Conservation (phyloP, 768 basidiomycete species). For the Trametes cingulata region DNA sequence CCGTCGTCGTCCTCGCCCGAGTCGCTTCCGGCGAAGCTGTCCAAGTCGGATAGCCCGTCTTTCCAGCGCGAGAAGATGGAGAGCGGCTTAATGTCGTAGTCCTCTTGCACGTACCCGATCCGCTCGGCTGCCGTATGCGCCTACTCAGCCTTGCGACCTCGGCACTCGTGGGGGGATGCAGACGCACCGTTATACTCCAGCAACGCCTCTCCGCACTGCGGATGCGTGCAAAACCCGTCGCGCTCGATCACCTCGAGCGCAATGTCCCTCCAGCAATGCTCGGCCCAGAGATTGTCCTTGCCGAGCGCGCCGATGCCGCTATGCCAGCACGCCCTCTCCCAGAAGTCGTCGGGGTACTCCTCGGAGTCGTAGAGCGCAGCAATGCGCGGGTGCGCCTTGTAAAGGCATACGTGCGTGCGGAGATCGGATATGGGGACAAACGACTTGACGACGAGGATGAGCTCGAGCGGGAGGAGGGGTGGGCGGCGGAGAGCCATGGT, state of each 20-base stretch:
- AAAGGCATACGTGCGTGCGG: slow-evolving; percentile 27
- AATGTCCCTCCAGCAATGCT: slow-evolving; percentile 7
- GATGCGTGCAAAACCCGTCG: slow-evolving; percentile 13
- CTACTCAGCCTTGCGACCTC: no score
- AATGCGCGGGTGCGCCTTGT: slow-evolving; percentile 17
- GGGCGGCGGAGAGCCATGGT: no score
- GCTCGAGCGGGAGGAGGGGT: slow-evolving; percentile 23
- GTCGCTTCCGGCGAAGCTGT: background rate
- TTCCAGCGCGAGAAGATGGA: background rate
- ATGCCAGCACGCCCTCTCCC: slow-evolving; percentile 12
- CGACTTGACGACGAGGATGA: slow-evolving; percentile 20
- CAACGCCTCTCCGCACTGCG: slow-evolving; percentile 7
- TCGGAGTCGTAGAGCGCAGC: slow-evolving; percentile 24
- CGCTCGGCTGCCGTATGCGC: no score
- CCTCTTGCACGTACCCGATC: background rate
- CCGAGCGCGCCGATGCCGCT: slow-evolving; percentile 20
- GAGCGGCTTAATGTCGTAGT: background rate
- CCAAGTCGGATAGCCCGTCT: background rate
- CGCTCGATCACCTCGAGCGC: slow-evolving; percentile 1
- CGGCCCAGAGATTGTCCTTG: background rate
- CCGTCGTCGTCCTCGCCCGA: background rate
- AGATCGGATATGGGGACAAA: slow-evolving; percentile 18
- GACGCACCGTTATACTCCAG: background rate
- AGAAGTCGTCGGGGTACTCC: slow-evolving; percentile 21
- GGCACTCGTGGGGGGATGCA: no score